phyloP scores from a whole-genome alignment of 2,329 filamentous ascomycete genomes.

The Aspergillus quadrilineatus region DNA sequence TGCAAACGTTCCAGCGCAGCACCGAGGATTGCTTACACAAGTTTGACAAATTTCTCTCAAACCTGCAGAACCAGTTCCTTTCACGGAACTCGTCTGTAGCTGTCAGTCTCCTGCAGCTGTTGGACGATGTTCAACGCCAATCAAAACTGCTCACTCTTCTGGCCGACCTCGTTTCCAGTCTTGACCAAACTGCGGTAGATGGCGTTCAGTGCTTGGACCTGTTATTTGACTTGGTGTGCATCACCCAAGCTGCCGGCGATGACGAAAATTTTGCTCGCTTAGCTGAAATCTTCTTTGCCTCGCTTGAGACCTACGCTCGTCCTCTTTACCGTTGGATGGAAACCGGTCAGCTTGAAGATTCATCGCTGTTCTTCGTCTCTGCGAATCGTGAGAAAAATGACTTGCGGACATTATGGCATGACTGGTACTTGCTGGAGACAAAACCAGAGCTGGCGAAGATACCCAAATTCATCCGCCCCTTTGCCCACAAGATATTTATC shows the following conservation, averaged over 20 bases:
- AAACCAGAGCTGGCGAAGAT: slow-evolving; percentile 61
- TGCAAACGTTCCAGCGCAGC: slow-evolving; percentile 70
- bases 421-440: slow-evolving; percentile 66
- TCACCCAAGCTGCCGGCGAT: slow-evolving; percentile 69
- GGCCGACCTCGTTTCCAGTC: slow-evolving; percentile 59
- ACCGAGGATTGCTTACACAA: slow-evolving; percentile 56
- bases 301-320: slow-evolving; percentile 76
- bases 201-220: slow-evolving; percentile 76
- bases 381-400: slow-evolving; percentile 57
- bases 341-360: slow-evolving; percentile 63
- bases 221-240: slow-evolving; percentile 68
- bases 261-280: slow-evolving; percentile 61
- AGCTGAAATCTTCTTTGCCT: slow-evolving; percentile 71
- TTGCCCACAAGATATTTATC: slow-evolving; percentile 72
- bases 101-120: slow-evolving; percentile 66
- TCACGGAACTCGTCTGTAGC: slow-evolving; percentile 53
- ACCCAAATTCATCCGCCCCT: slow-evolving; percentile 71
- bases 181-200: slow-evolving; percentile 49
- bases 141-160: slow-evolving; percentile 61
- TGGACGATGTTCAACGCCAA: slow-evolving; percentile 56
- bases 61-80: slow-evolving; percentile 62
- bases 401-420: slow-evolving; percentile 69
- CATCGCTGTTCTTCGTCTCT: slow-evolving; percentile 72
- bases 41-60: slow-evolving; percentile 61
- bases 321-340: slow-evolving; percentile 85